These are phyloP conservation scores for Pichia inconspicua DNA, from an alignment of 1,139 yeast genomes.

Conservation along the genomic window DNA sequence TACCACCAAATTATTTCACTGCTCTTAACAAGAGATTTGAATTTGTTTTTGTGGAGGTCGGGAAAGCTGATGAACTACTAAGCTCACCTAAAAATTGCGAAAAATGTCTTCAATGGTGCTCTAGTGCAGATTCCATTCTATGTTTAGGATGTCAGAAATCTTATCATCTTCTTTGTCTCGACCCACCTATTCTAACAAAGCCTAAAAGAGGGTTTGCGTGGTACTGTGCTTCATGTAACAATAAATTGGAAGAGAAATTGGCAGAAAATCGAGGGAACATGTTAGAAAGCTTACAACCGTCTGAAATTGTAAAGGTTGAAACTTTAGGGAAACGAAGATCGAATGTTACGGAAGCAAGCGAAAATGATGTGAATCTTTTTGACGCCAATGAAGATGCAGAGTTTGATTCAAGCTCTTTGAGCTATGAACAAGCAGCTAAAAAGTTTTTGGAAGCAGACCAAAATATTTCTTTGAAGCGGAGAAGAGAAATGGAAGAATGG, in stretches of 20 bases:
- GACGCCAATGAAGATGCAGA: neutral
- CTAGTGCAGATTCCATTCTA: constrained; percentile 62
- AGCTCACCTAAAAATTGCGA: constrained; percentile 65
- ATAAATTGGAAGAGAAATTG: constrained; percentile 36
- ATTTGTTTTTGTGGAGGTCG: constrained; percentile 70
- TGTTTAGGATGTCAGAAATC: constrained; percentile 70
- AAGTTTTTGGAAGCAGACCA: constrained; percentile 43
- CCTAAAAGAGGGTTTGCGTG: constrained; percentile 89
- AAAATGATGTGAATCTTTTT: neutral
- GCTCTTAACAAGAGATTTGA: constrained; percentile 64
- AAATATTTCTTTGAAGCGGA: constrained; percentile 34
- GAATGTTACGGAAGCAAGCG: constrained; percentile 8
- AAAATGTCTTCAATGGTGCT: constrained; percentile 79
- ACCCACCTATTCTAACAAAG: constrained; percentile 72
- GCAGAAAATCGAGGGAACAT: constrained; percentile 30
- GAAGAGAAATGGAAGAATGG: constrained; percentile 64
- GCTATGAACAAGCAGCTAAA: constrained; percentile 54
- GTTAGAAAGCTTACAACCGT: constrained; percentile 27
- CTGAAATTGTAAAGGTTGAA: constrained; percentile 19
- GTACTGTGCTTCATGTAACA: constrained; percentile 81
- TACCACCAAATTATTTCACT: constrained; percentile 52
- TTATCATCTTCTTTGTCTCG: constrained; percentile 79
- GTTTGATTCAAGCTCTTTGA: constrained; percentile 14
- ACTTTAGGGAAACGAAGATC: constrained; percentile 3
- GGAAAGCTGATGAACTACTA: constrained; percentile 56